A percentile compares a stretch with the other conserved stretches of the same genome.
phyloP scores from a whole-genome alignment of 768 basidiomycete species.

The Russula brevipes region DNA sequence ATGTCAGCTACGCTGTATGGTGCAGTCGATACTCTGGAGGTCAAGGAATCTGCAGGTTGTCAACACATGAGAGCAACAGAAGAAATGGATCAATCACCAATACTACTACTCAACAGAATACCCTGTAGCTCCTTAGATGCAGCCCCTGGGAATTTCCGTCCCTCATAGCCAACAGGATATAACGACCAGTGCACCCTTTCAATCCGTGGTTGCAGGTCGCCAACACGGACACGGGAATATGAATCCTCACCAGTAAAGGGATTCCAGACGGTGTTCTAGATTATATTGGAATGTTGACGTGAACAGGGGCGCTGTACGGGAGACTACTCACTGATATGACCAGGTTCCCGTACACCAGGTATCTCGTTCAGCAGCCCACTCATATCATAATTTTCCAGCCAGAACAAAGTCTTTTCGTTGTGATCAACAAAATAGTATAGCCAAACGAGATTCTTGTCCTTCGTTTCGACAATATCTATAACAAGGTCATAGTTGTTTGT shows the following conservation, averaged over 20 bases:
- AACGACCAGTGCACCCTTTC: slow-evolving; percentile 20
- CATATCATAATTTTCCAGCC: background rate
- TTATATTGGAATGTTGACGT: background rate
- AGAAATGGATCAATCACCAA: background rate
- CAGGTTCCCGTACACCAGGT: background rate
- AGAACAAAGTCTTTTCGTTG: slow-evolving; percentile 1
- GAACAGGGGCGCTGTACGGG: background rate
- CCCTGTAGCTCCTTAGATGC: slow-evolving; percentile 4
- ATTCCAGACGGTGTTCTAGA: slow-evolving; percentile 7
- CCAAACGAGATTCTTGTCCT: background rate
- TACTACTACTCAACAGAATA: slow-evolving; percentile 5
- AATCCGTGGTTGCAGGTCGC: too few species aligned
- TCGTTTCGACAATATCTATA: background rate
- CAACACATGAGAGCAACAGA: background rate
- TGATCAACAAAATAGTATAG: slow-evolving; percentile 18
- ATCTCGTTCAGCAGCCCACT: background rate
- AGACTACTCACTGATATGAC: slow-evolving; percentile 13
- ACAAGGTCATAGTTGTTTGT: slow-evolving; percentile 1
- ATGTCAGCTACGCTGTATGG: slow-evolving; percentile 12
- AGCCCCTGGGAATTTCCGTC: background rate
- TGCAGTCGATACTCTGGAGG: slow-evolving; percentile 12
- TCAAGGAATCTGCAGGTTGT: slow-evolving; percentile 5
- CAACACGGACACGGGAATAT: background rate
- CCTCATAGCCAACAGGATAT: slow-evolving; percentile 7
- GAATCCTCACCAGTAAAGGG: slow-evolving; percentile 13